A percentile compares a stretch with the other conserved stretches of the same genome.
These are phyloP conservation scores for Oryza glaberrima DNA, from an alignment of 176 grass and related monocot species.

Conservation along the genomic window DNA sequence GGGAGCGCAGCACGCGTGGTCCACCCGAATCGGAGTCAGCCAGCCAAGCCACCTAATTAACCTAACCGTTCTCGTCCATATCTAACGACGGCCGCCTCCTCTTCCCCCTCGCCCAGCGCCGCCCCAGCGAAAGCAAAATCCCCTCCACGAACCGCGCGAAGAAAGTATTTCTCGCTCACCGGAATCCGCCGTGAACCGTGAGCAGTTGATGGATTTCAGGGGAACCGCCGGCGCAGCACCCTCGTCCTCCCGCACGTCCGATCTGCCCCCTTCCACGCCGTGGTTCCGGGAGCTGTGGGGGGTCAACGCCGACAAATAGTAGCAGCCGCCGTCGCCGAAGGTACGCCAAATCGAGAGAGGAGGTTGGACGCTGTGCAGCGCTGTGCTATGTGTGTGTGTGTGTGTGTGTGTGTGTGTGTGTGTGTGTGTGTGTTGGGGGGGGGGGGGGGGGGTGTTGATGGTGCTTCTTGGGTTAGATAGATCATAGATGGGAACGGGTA, in stretches of 20 bases:
- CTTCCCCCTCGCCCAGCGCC: too few species aligned
- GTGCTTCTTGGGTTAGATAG: background rate
- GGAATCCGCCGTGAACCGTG: constrained; percentile 39
- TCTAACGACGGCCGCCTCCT: too few species aligned
- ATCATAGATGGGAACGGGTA: background rate
- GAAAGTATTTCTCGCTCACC: constrained; percentile 9
- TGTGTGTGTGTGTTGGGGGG: too few species aligned
- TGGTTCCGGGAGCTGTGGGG: constrained; percentile 83
- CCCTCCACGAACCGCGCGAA: constrained; percentile 3
- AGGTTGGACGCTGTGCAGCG: background rate
- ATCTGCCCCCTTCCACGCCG: constrained; percentile 46
- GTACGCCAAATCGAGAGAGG: background rate
- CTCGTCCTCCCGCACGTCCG: constrained; percentile 7
- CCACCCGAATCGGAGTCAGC: too few species aligned
- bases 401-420: too few species aligned
- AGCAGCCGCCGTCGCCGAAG: constrained; percentile 31
- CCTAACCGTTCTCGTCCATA: too few species aligned
- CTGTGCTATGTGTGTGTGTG: too few species aligned
- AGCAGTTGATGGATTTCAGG: constrained; percentile 57
- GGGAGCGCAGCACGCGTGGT: too few species aligned
- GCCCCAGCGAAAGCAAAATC: too few species aligned
- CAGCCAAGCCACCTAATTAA: too few species aligned
- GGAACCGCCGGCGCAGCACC: constrained; percentile 25
- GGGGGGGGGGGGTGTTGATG: background rate
- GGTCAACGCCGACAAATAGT: constrained; percentile 58